Evolutionary conservation across 2,329 filamentous ascomycete genomes (phyloP), one percentile per base, ranked within the genome.

Genomic region (Trichoderma hamatum): DNA sequence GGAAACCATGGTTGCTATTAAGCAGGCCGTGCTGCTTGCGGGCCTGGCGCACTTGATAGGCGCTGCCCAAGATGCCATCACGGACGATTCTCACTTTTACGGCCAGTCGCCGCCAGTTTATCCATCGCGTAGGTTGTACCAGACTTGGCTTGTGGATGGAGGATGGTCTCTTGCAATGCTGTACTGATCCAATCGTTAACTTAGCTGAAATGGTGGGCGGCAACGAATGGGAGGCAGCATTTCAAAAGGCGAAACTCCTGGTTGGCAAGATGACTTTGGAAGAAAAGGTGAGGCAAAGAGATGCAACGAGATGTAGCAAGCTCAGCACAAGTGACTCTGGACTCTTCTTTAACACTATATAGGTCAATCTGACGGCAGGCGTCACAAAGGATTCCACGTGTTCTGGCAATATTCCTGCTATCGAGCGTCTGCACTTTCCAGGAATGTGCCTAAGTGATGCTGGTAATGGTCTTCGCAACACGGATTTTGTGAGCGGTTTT

Each of bases 341-440:
- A 43, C 19, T 43, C 30, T 5, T 16, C n/a, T 24, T 5, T 65
- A 14, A 32, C 21, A 3, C n/a, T 7, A 1, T 34, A 6, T 28
- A 84, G 82, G 89, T 94, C 75, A 90, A 89, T 74, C 79, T 96
- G 69, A 94, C 92, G 0, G 91, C 90, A 1, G 92, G 92, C 71
- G 84, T 87, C 46, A 84, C 85, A 73, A 88, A 78, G 4, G 75
- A 76, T n/a, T 83, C 81, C 32, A 80, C 83, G 56, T 87, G 85
- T 74, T 79, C 80, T 0, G 85, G 84, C n/a, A 82, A 78, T 70
- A 80, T 84, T 34, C 73, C 77, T 0, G 73, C 79, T 9, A 76
- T 84, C 9, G 59, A 75, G 16, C 76, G 82, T 3, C 71, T 84
- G 21, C 72, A 75, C 0, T 85, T 84, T 61, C 77, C 81, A 0